phyloP scores from a whole-genome alignment of 1,284 basidiomycete species.

The Ganoderma lucidum region DNA sequence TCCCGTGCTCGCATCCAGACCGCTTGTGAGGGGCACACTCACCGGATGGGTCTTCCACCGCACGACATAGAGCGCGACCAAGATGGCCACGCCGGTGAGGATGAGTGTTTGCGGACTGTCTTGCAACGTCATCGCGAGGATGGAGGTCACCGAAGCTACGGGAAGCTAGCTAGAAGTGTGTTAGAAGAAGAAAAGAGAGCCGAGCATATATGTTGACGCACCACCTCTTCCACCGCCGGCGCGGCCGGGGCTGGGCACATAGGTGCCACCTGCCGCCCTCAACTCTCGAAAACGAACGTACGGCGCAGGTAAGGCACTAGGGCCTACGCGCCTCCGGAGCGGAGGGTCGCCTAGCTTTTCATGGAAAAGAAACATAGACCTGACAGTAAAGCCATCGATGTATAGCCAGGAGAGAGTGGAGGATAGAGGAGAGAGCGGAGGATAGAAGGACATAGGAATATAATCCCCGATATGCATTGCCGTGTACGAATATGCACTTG shows the following conservation, averaged over 20 bases:
- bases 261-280: background rate
- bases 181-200: background rate
- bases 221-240: background rate
- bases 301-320: background rate
- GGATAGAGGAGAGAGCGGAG: background rate
- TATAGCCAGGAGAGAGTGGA: background rate
- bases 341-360: background rate
- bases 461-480: background rate
- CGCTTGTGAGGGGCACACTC: background rate
- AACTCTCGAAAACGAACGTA: background rate
- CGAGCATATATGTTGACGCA: background rate
- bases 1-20: background rate
- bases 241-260: background rate
- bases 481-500: background rate
- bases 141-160: background rate
- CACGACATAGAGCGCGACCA: constrained; percentile 1
- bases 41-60: constrained; percentile 16
- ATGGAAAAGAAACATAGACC: background rate
- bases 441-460: background rate
- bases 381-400: background rate
- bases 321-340: background rate
- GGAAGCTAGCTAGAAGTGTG: background rate
- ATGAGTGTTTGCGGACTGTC: constrained; percentile 2
- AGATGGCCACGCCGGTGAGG: constrained; percentile 4
- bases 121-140: constrained; percentile 1